These are phyloP conservation scores for Massariosphaeria phaeospora DNA, from an alignment of 495 filamentous ascomycete genomes.

Conservation along the genomic window DNA sequence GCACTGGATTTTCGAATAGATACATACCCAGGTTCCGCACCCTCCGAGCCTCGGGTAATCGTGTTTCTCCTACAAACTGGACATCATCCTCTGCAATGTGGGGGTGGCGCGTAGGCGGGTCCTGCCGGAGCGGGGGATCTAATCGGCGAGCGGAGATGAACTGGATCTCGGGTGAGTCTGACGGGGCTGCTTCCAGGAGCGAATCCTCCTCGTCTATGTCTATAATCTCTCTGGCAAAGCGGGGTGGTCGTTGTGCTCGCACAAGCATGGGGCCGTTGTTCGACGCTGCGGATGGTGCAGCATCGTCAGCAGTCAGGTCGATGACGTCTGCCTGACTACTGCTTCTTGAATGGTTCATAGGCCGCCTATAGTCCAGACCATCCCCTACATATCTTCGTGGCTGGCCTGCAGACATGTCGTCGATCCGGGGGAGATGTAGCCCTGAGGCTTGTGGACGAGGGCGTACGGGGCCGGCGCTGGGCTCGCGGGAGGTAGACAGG, in stretches of 20 bases:
- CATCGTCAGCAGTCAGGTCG: conserved; percentile 47
- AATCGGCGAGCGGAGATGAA: conserved; percentile 26
- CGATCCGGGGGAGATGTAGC: conserved; percentile 18
- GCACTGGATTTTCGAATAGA: not conserved
- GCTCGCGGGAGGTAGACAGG: conserved; percentile 18
- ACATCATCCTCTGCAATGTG: conserved; percentile 14
- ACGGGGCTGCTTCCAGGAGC: not conserved
- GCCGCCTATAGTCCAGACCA: conserved; percentile 50
- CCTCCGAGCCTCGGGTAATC: conserved; percentile 1
- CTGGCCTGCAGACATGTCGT: conserved; percentile 29
- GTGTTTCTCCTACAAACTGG: conserved; percentile 6
- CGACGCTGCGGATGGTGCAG: conserved; percentile 11
- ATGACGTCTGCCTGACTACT: conserved; percentile 39
- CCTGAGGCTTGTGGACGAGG: conserved; percentile 11
- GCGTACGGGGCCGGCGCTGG: not conserved
- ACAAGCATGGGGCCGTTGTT: not conserved
- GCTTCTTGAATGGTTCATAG: conserved; percentile 33
- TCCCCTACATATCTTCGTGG: conserved; percentile 44
- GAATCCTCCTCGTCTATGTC: conserved; percentile 35
- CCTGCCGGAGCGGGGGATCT: conserved; percentile 8
- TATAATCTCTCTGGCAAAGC: conserved; percentile 34
- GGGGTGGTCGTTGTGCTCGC: conserved; percentile 24
- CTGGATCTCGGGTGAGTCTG: conserved; percentile 29
- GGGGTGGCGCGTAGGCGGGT: not conserved
- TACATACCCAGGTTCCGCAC: too few species aligned